Evolutionary conservation across 352 stramenopile species (phyloP).

Genomic region (Globisporangium paddicum): DNA sequence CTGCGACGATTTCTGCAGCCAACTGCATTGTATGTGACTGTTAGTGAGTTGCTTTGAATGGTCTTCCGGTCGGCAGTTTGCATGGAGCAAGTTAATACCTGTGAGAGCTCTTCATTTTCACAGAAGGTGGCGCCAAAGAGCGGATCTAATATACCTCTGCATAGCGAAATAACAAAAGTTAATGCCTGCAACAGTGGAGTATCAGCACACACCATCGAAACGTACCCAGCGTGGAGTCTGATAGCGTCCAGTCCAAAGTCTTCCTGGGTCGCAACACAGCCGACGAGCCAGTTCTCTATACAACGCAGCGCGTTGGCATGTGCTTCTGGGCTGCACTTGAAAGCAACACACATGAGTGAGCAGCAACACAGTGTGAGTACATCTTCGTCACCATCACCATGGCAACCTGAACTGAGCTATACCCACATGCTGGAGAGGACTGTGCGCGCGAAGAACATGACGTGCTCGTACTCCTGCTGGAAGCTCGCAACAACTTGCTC

Average conservation of each 20-base stretch:
- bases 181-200: neutral
- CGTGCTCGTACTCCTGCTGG: constrained; percentile 30
- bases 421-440: constrained; percentile 43
- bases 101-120: constrained; percentile 32
- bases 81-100: constrained; percentile 21
- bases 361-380: neutral
- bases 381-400: neutral
- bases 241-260: constrained; percentile 43
- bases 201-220: neutral
- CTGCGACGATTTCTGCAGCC: constrained; percentile 51
- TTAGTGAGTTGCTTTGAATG: neutral
- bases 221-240: constrained; percentile 33
- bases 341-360: constrained; percentile 7
- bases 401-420: neutral
- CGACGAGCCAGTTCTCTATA: constrained; percentile 60
- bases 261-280: constrained; percentile 39
- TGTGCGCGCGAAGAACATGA: constrained; percentile 35
- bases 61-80: neutral
- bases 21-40: constrained; percentile 24
- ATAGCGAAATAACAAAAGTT: neutral
- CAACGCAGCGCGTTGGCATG: constrained; percentile 44
- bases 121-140: constrained; percentile 30
- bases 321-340: constrained; percentile 28
- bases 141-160: constrained; percentile 35
- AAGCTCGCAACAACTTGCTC: constrained; percentile 26